Base-by-base conservation (phyloP, 441 rosid species). In the Hura crepitans region DNA sequence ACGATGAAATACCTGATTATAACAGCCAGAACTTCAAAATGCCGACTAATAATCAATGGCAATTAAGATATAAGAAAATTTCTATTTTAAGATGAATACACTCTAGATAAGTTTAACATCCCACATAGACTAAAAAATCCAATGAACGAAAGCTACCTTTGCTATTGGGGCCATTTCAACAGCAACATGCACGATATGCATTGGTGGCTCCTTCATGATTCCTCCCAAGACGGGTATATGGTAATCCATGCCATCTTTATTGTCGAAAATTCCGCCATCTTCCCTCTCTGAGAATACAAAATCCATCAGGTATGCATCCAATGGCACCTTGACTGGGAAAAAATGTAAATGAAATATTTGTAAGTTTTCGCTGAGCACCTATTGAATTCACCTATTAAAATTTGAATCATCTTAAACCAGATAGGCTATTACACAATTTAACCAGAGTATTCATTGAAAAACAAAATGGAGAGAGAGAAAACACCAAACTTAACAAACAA, bases 91-190 rank as follows among this genome's bases (percentile, higher is more conserved):
- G 25, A 46, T 15, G 10, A 64, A 13, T 9, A 46, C 22, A 46
- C 25, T 63, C 35, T 46, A 64, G 15, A 65, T 30, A 39, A 50
- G 5, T 33, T 14, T 58, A 58, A 72, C 11, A 25, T 13, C 62
- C 62, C 15, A 50, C 13, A 58, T 22, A 74, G 76, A 68, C 35
- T 30, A 75, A 56, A 2, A 47, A 50, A 31, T 10, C 58, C 4
- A 12, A 62, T 33, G 23, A 30, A 50, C 47, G 0, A 55, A 60
- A 66, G n/a, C 68, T 77, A 89, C 99, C 98, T 92, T 95, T 39
- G 98, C 99, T 54, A 95, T 86, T 55, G 97, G 99, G 53, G 99
- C 99, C 98, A 95, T 92, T 85, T 95, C 98, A 73, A 95, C 97
- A 78, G 96, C 85, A 69, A 95, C 81, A 81, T 95, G 99, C 69